Base-by-base conservation (phyloP, 2,329 filamentous ascomycete species). In the Fusarium sarcochroum region DNA sequence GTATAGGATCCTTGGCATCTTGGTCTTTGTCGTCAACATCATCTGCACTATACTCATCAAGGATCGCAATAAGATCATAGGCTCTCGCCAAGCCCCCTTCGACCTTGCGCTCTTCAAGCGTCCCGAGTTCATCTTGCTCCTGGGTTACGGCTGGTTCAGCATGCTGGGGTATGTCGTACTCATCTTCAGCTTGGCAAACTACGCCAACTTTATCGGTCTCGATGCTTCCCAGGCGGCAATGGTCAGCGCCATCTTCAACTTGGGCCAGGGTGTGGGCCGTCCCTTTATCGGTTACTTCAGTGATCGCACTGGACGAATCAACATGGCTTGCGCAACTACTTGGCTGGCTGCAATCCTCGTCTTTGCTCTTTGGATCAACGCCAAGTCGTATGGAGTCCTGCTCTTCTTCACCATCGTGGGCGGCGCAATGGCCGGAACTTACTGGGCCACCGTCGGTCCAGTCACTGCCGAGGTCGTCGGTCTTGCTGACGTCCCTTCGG, bases 111-210 rank as follows among this genome's bases (percentile, higher is more conserved):
- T 94, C 2, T 87, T 94, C 76, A 86, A 81, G 66, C 82, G 85
- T 6, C 73, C 81, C 0, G 87, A 93, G 73, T 93, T 91, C 68
- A 76, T 89, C 25, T 80, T 93, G 3, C 82, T 93, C 14, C 77
- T 93, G 37, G 83, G 79, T 4, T 96, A 90, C 82, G 90, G 90
- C 9, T 88, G 89, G 77, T 89, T 94, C 66, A 89, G 86, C 62
- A 88, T 94, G 80, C 80, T 95, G 15, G 91, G 86, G 7, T 95
- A 95, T 72, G 85, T 92, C 25, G 90, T 93, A 6, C 83, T 94
- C n/a, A 85, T 94, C 44, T 95, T 94, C 78, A 91, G 88, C 13
- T 80, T 94, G 45, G 89, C 92, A 15, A 92, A 90, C 75, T 95
- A 93, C 74, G 90, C 90, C 37, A 84, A 86, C 57, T 85, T 84